phyloP scores from a whole-genome alignment of 805 yeast species.

The Metschnikowia similis region DNA sequence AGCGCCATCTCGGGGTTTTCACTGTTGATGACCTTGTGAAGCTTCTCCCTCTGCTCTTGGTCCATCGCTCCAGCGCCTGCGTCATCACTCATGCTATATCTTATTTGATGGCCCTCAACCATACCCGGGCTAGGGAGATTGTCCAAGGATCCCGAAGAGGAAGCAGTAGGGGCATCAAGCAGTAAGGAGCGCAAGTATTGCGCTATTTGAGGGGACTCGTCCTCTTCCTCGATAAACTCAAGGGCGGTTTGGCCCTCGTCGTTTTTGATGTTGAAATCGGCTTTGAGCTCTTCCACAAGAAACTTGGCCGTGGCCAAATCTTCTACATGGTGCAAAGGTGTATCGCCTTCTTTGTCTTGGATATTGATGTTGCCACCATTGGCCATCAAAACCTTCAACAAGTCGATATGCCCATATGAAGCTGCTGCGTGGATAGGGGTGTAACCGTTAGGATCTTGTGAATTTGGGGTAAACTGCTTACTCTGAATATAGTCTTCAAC shows the following conservation, averaged over 20 bases:
- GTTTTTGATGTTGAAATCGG: conserved; percentile 62
- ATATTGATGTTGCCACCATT: conserved; percentile 78
- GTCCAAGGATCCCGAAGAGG: conserved; percentile 13
- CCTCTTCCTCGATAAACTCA: conserved; percentile 76
- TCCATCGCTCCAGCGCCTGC: conserved; percentile 38
- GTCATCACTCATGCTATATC: conserved; percentile 51
- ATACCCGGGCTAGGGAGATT: conserved; percentile 35
- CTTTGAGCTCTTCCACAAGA: conserved; percentile 64
- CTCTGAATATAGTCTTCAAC: conserved; percentile 55
- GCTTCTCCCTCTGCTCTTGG: conserved; percentile 53
- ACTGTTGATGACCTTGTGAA: conserved; percentile 70
- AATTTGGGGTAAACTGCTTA: conserved; percentile 58
- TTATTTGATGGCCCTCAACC: conserved; percentile 47
- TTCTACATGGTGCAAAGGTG: conserved; percentile 91
- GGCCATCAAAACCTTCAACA: conserved; percentile 53
- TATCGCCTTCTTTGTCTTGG: conserved; percentile 86
- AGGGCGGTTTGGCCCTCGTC: conserved; percentile 71
- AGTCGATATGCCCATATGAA: conserved; percentile 76
- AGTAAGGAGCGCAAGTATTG: conserved; percentile 50
- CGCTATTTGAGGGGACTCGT: conserved; percentile 75
- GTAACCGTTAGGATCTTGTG: conserved; percentile 89
- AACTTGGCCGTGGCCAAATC: conserved; percentile 58
- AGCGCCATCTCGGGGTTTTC: conserved; percentile 80
- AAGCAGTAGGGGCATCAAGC: conserved; percentile 24
- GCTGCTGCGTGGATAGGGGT: conserved; percentile 98